Evolutionary conservation across 495 filamentous ascomycete species (phyloP).

Genomic region (Geopyxis carbonaria): DNA sequence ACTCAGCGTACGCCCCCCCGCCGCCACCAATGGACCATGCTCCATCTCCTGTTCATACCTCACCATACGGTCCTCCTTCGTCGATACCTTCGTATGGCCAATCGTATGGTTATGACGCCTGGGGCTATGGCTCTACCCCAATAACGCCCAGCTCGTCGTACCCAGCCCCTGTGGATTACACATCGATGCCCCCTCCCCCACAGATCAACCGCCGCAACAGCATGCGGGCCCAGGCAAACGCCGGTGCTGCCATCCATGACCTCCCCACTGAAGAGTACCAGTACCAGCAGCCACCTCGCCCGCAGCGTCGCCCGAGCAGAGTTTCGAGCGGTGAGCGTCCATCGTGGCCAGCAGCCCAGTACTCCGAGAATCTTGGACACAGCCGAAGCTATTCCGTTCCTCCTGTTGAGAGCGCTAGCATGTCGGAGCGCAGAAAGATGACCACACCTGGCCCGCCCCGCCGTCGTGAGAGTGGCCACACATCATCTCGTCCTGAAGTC

Average conservation of each 20-base stretch:
- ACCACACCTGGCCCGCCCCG: conserved; percentile 16
- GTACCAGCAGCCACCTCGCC: conserved; percentile 3
- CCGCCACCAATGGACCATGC: conserved; percentile 12
- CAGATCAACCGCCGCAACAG: conserved; percentile 20
- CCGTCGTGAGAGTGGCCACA: conserved; percentile 19
- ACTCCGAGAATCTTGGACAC: conserved; percentile 7
- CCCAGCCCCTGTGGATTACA: conserved; percentile 13
- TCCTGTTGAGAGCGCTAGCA: conserved; percentile 5
- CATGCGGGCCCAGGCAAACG: conserved; percentile 19
- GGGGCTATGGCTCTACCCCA: conserved; percentile 1
- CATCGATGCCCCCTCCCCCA: conserved; percentile 19
- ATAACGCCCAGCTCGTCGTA: conserved; percentile 9
- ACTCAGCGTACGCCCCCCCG: conserved; percentile 21
- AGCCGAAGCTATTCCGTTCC: conserved; percentile 18
- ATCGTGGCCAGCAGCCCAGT: conserved; percentile 4
- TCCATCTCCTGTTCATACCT: conserved; percentile 11
- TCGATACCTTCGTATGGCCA: conserved; percentile 11
- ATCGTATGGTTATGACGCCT: conserved; percentile 8
- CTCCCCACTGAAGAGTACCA: conserved; percentile 13
- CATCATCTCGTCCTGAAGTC: conserved; percentile 9
- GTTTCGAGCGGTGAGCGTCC: conserved; percentile 15
- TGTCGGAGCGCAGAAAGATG: conserved; percentile 12
- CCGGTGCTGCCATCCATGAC: conserved; percentile 14
- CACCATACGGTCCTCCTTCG: conserved; percentile 17
- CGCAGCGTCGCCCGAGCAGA: conserved; percentile 17